These are phyloP conservation scores for Cytospora paraplurivora DNA, from an alignment of 2,329 filamentous ascomycete species.

Conservation along the genomic window DNA sequence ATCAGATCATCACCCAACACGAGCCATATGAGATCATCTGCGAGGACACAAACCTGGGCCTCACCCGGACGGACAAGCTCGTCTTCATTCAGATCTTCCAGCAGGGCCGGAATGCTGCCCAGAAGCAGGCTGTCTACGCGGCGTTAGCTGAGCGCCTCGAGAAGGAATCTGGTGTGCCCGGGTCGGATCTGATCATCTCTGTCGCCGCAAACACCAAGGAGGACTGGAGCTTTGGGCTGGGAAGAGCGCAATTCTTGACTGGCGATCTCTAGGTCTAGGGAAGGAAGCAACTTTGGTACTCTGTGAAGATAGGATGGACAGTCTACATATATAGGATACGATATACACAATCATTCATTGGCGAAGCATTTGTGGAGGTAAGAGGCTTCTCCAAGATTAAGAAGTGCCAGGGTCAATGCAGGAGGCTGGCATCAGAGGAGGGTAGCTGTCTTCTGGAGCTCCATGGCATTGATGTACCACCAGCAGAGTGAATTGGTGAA, in stretches of 20 bases:
- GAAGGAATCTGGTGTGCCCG: slow-evolving; percentile 1
- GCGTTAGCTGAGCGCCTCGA: not conserved
- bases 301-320: too few relatives aligned
- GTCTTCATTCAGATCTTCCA: slow-evolving; percentile 3
- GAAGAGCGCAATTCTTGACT: slow-evolving; percentile 2
- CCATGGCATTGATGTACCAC: too few relatives aligned
- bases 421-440: too few relatives aligned
- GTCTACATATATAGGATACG: too few relatives aligned
- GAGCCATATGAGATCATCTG: not conserved
- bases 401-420: too few relatives aligned
- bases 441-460: too few relatives aligned
- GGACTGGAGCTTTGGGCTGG: slow-evolving; percentile 1
- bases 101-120: not conserved
- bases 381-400: too few relatives aligned
- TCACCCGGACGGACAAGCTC: slow-evolving; percentile 4
- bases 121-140: slow-evolving; percentile 2
- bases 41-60: slow-evolving; percentile 1
- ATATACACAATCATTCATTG: too few relatives aligned
- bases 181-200: not conserved
- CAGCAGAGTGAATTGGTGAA: too few relatives aligned
- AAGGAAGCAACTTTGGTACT: too few relatives aligned
- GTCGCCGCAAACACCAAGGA: slow-evolving; percentile 1
- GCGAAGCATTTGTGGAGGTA: too few relatives aligned
- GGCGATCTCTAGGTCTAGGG: not conserved
- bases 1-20: not conserved